Evolutionary conservation across 768 basidiomycete species (phyloP).

Genomic region (Rossbeevera mucosa): DNA sequence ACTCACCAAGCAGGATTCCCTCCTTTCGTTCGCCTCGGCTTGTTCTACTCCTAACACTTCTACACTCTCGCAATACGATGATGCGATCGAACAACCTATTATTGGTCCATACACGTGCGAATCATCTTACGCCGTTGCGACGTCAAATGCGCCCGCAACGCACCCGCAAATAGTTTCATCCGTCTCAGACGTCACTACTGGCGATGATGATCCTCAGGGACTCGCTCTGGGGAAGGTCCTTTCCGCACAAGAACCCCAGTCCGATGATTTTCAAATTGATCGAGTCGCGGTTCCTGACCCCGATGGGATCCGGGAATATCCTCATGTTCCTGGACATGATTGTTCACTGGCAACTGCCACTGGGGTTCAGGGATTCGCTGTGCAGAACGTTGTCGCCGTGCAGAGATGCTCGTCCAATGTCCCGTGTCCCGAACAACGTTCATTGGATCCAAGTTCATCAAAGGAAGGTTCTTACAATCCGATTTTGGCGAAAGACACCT

Average conservation of each 20-base stretch:
- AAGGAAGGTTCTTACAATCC: background rate
- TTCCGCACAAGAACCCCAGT: background rate
- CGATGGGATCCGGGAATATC: background rate
- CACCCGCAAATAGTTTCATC: background rate
- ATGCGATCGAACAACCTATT: slow-evolving; percentile 6
- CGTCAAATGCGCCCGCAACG: background rate
- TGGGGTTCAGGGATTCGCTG: background rate
- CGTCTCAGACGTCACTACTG: background rate
- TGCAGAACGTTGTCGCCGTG: background rate
- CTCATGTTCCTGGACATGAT: background rate
- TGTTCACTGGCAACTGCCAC: background rate
- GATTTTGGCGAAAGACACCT: background rate
- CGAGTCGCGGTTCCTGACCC: background rate
- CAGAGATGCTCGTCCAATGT: background rate
- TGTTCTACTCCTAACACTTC: slow-evolving; percentile 25
- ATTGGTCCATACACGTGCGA: background rate
- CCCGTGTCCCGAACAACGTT: background rate
- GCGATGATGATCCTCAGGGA: background rate
- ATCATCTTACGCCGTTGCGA: background rate
- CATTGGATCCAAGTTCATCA: background rate
- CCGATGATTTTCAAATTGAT: background rate
- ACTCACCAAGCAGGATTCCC: slow-evolving; percentile 13
- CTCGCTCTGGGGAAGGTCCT: background rate
- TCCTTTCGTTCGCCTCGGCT: slow-evolving; percentile 16
- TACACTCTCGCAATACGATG: slow-evolving; percentile 16